A percentile compares a stretch with the other conserved stretches of the same genome.
Evolutionary conservation across 345 rosid species (phyloP).

Genomic region (Ceriops tagal): DNA sequence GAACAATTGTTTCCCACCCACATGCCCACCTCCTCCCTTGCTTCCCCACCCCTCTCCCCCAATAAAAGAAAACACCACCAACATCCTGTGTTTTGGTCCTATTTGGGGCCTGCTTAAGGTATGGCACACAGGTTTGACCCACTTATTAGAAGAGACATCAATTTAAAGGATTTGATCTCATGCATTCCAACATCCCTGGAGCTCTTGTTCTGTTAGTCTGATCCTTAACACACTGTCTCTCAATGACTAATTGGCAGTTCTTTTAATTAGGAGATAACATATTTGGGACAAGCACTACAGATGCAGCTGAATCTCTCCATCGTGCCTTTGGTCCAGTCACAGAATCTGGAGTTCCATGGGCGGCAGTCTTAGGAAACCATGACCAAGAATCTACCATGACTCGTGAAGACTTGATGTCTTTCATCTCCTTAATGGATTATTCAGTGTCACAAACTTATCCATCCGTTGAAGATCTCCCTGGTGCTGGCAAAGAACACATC

Average conservation of each 20-base stretch:
- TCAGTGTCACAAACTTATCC: conserved; percentile 73
- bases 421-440: conserved; percentile 83
- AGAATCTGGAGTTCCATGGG: conserved; percentile 81
- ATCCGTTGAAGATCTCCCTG: conserved; percentile 24
- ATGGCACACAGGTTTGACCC: too few relatives aligned
- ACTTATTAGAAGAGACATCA: too few relatives aligned
- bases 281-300: conserved; percentile 71
- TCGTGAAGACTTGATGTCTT: conserved; percentile 76
- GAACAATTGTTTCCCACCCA: too few relatives aligned
- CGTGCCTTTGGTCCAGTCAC: conserved; percentile 68
- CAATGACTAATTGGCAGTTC: conserved; percentile 21
- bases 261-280: conserved; percentile 76
- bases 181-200: not conserved
- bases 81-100: too few relatives aligned
- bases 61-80: too few relatives aligned
- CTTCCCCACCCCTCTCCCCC: too few relatives aligned
- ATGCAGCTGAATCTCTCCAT: conserved; percentile 88
- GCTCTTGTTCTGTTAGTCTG: not conserved
- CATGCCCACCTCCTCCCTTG: too few relatives aligned
- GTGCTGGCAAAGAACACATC: conserved; percentile 17
- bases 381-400: conserved; percentile 88
- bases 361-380: conserved; percentile 87
- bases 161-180: too few relatives aligned
- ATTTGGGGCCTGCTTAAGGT: too few relatives aligned
- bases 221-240: not conserved